phyloP scores from a whole-genome alignment of 768 basidiomycete genomes.

The Hericium rajendrae region DNA sequence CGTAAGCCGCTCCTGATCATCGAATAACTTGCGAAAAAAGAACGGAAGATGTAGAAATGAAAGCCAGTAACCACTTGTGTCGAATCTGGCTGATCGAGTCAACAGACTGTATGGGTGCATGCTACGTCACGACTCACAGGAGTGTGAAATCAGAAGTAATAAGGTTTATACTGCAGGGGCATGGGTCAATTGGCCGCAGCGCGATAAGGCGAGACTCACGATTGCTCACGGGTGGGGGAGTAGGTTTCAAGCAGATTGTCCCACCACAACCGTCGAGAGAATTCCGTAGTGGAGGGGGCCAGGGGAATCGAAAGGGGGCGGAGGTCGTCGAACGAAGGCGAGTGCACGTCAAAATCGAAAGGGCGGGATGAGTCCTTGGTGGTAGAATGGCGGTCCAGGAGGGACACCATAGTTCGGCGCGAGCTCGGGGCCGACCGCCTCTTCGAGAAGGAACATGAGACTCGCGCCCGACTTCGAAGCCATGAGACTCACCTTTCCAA shows the following conservation, averaged over 20 bases:
- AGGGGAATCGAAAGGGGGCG: slow-evolving; percentile 1
- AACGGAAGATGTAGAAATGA: slow-evolving; percentile 55
- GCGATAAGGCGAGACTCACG: slow-evolving; percentile 23
- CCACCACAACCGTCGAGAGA: slow-evolving; percentile 36
- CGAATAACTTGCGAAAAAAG: slow-evolving; percentile 42
- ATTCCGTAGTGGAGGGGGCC: slow-evolving; percentile 17
- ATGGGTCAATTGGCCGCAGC: background rate
- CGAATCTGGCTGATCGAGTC: slow-evolving; percentile 35
- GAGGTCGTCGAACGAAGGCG: slow-evolving; percentile 6
- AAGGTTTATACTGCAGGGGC: slow-evolving; percentile 33
- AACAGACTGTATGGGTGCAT: background rate
- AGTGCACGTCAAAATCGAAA: slow-evolving; percentile 13
- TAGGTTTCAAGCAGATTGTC: slow-evolving; percentile 36
- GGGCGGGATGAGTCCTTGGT: slow-evolving; percentile 21
- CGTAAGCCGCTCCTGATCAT: slow-evolving; percentile 39
- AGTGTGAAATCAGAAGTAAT: slow-evolving; percentile 41
- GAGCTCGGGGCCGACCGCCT: slow-evolving; percentile 5
- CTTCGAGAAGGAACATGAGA: slow-evolving; percentile 3
- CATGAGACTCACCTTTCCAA: background rate
- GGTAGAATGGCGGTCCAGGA: slow-evolving; percentile 8
- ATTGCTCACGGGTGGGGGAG: slow-evolving; percentile 29
- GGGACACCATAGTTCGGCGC: slow-evolving; percentile 7
- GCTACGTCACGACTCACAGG: slow-evolving; percentile 31
- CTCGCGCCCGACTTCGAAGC: background rate
- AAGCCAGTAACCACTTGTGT: slow-evolving; percentile 54